Conservation (phyloP, 2,329 filamentous ascomycete species). For the Epichloe gansuensis region DNA sequence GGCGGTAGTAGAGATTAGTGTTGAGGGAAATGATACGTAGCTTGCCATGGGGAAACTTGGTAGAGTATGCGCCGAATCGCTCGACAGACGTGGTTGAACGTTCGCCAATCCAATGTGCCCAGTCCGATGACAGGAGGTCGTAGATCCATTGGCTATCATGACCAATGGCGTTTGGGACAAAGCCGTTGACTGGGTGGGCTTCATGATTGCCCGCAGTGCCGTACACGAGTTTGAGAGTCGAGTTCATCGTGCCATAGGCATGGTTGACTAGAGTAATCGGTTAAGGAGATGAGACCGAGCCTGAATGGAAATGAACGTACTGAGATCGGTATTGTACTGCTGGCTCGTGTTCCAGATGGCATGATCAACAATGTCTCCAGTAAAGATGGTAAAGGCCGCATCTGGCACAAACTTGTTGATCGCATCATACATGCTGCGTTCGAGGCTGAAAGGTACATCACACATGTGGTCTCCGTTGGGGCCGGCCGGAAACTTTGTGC, state of each 20-base stretch:
- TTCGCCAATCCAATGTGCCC: slow-evolving; percentile 33
- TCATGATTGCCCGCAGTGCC: slow-evolving; percentile 45
- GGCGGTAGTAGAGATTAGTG: slow-evolving; percentile 43
- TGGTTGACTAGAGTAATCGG: slow-evolving; percentile 21
- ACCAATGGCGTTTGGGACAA: slow-evolving; percentile 27
- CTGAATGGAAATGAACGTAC: slow-evolving; percentile 11
- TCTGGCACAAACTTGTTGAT: slow-evolving; percentile 33
- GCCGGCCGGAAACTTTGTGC: slow-evolving; percentile 35
- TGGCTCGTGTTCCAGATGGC: slow-evolving; percentile 33
- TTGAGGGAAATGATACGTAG: slow-evolving; percentile 46
- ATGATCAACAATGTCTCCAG: slow-evolving; percentile 45
- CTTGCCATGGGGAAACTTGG: slow-evolving; percentile 28
- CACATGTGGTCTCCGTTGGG: slow-evolving; percentile 40
- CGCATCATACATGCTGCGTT: slow-evolving; percentile 41
- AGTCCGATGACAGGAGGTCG: slow-evolving; percentile 30
- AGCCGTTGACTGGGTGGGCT: slow-evolving; percentile 35
- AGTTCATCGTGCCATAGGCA: slow-evolving; percentile 33
- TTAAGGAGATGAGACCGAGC: slow-evolving; percentile 15
- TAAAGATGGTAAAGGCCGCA: slow-evolving; percentile 43
- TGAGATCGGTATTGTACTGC: slow-evolving; percentile 18
- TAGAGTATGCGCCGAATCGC: slow-evolving; percentile 36
- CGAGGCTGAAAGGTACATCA: slow-evolving; percentile 36
- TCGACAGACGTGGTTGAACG: slow-evolving; percentile 17
- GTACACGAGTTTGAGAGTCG: slow-evolving; percentile 31
- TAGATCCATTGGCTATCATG: slow-evolving; percentile 39